Evolutionary conservation across 2,329 filamentous ascomycete species (phyloP), one percentile per base, ranked within the genome.

Genomic region (Paracamarosporium sp.): DNA sequence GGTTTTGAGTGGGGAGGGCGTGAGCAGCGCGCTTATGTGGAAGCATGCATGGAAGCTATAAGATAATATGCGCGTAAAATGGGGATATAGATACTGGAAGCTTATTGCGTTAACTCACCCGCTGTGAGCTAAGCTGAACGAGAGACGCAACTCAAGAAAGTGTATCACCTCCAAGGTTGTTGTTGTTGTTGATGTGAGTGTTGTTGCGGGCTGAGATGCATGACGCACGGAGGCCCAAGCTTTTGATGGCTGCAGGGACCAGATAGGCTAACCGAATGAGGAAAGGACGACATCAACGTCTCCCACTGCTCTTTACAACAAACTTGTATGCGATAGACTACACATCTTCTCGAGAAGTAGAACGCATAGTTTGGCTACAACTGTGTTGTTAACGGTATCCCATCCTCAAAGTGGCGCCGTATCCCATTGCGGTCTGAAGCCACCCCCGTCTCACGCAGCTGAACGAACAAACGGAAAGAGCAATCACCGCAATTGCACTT

Each of bases 171-270:
- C 33, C 11, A 36, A 44, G 28, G 25, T 22, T 24, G 12, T 27
- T 17, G 24, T 22, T 46, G 40, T 20, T 44, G 50, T 33, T 44
- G 50, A 33, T 9, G 12, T 9, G 20, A 17, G 8, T 53, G 41
- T 25, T 53, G 55, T 35, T 47, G 44, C 44, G 22, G n/a, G 33
- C 31, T 50, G 47, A 17, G 33, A 40, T 30, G 47, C 22, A 50
- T 28, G 31, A 53, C 48, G 43, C 25, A 35, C 35, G 27, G 25
- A 36, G 45, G 50, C 41, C 38, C 46, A 45, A 50, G 50, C 50
- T 50, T 30, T 25, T 22, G 38, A 58, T 58, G 30, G 17, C 45
- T 46, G 50, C 56, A 58, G 51, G 56, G 50, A 50, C 22, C 11
- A 3, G 15, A 22, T 5, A 24, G 25, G 43, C 50, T 57, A 57